phyloP scores from a whole-genome alignment of 257 asterid species.

The Solanum infundibuliforme region DNA sequence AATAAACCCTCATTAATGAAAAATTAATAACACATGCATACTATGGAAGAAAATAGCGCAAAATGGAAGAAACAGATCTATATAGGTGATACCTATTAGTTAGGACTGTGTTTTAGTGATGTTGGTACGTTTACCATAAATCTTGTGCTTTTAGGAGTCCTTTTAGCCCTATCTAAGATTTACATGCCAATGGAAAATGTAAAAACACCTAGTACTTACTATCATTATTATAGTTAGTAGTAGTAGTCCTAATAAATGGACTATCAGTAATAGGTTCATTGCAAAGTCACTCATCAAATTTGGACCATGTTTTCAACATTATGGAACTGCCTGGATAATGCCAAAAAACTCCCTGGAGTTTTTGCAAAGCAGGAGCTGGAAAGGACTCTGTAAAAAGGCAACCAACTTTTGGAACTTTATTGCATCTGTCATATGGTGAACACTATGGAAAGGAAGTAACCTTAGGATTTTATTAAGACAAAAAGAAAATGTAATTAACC shows the following conservation, averaged over 20 bases:
- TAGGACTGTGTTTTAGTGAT: neutral
- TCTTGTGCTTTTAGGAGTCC: neutral
- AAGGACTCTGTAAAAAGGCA: neutral
- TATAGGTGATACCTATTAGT: neutral
- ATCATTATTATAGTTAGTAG: neutral
- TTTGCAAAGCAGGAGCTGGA: neutral
- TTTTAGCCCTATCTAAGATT: neutral
- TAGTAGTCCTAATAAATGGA: neutral
- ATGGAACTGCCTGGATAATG: neutral
- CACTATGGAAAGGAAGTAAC: neutral
- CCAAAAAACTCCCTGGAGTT: neutral
- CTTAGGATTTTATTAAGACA: neutral
- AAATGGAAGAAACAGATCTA: neutral
- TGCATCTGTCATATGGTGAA: neutral
- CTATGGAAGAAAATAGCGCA: neutral
- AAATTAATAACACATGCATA: neutral
- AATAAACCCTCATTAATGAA: conserved; percentile 7
- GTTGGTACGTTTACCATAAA: neutral
- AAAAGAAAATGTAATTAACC: neutral
- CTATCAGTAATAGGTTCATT: neutral
- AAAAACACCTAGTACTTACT: neutral
- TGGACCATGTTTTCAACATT: neutral
- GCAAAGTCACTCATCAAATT: neutral
- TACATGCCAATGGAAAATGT: neutral
- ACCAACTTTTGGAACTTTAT: neutral